Evolutionary conservation across 345 rosid genomes (phyloP).

Genomic region (Balakata baccata): DNA sequence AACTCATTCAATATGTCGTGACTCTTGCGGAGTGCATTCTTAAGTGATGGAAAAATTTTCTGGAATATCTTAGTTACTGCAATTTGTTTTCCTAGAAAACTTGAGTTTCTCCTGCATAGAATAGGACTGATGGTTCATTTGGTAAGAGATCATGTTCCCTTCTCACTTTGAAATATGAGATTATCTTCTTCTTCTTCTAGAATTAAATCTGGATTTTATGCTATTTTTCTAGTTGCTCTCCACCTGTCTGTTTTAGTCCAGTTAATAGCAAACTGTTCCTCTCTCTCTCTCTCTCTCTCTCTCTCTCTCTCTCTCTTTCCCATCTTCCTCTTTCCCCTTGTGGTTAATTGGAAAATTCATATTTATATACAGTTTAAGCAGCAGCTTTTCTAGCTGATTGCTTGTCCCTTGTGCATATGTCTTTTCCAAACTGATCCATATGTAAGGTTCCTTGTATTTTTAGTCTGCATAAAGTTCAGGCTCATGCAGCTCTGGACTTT

Average conservation of each 20-base stretch:
- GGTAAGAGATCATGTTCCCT: not conserved
- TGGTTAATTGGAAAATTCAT: not conserved
- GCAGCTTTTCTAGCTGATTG: not conserved
- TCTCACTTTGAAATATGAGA: not conserved
- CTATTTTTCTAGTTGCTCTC: not conserved
- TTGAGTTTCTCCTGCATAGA: too few relatives aligned
- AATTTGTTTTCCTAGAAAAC: not conserved
- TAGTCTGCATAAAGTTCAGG: slow-evolving; percentile 49
- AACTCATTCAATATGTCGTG: not conserved
- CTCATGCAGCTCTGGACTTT: slow-evolving; percentile 62
- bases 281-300: not conserved
- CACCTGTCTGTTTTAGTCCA: too few relatives aligned
- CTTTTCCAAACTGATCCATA: slow-evolving; percentile 49
- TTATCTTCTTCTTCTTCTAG: not conserved
- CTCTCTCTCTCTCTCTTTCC: too few relatives aligned
- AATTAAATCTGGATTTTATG: too few relatives aligned
- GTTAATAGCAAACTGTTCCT: not conserved
- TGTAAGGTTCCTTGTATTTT: slow-evolving; percentile 61
- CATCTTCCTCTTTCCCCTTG: not conserved
- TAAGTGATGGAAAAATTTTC: not conserved
- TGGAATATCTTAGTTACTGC: not conserved
- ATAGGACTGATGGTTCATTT: too few relatives aligned
- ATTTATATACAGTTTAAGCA: not conserved
- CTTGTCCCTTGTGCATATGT: slow-evolving; percentile 8
- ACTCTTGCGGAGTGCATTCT: not conserved